Conservation (phyloP, 106 monocot species). For the Apostasia shenzhenica region DNA sequence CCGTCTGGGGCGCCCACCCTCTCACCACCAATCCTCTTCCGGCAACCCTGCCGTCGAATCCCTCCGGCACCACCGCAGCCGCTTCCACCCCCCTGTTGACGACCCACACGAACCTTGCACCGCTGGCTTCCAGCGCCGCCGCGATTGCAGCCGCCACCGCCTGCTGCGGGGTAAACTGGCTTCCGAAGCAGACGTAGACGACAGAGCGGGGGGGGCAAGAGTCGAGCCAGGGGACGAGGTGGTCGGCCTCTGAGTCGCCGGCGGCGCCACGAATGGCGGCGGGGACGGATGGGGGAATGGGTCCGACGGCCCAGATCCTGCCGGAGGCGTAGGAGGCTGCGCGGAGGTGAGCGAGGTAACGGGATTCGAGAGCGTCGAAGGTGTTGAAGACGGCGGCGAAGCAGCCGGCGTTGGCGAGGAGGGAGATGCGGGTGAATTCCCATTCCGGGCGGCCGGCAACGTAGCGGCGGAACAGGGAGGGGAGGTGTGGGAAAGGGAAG, state of each 20-base stretch:
- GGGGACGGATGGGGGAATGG: slow-evolving; percentile 1
- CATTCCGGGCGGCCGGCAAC: slow-evolving; percentile 9
- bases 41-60: slow-evolving; percentile 2
- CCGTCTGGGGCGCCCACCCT: slow-evolving; percentile 27
- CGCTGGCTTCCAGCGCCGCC: slow-evolving; percentile 32
- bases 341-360: slow-evolving; percentile 15
- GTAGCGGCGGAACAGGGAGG: slow-evolving; percentile 22
- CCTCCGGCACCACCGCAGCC: neutral
- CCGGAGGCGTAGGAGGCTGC: neutral
- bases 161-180: slow-evolving; percentile 17
- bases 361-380: slow-evolving; percentile 30
- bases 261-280: neutral
- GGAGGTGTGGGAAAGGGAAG: slow-evolving; percentile 21
- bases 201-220: slow-evolving; percentile 22
- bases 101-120: slow-evolving; percentile 27
- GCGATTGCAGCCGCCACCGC: slow-evolving; percentile 22
- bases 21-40: slow-evolving; percentile 11
- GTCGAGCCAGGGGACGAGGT: slow-evolving; percentile 28
- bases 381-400: slow-evolving; percentile 31
- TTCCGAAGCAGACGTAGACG: slow-evolving; percentile 53
- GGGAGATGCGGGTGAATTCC: slow-evolving; percentile 10
- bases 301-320: slow-evolving; percentile 55
- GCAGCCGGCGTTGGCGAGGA: slow-evolving; percentile 14
- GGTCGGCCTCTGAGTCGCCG: neutral
- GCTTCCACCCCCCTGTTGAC: neutral